Evolutionary conservation across 2,329 filamentous ascomycete species (phyloP).

Genomic region (Mycosphaerella sp.): DNA sequence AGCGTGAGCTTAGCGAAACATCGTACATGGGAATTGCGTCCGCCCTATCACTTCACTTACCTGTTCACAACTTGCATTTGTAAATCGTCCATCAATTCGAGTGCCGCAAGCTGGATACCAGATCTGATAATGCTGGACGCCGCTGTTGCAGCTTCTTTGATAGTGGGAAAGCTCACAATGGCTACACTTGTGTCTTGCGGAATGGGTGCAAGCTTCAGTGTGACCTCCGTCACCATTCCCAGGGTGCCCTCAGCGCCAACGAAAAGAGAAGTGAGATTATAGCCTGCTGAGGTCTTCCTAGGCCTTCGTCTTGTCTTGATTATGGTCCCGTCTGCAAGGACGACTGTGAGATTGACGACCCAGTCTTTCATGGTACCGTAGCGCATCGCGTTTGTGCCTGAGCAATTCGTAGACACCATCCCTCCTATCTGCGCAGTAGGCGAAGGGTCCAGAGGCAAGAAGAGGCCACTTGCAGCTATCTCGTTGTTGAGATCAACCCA

Average conservation of each 20-base stretch:
- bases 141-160: conserved; percentile 67
- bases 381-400: conserved; percentile 63
- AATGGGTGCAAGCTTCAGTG: conserved; percentile 70
- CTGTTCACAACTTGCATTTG: conserved; percentile 73
- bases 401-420: conserved; percentile 71
- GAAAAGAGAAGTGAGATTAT: conserved; percentile 75
- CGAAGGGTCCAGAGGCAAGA: conserved; percentile 86
- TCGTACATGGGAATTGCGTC: too few species aligned
- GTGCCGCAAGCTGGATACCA: conserved; percentile 65
- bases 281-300: conserved; percentile 71
- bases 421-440: conserved; percentile 69
- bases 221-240: conserved; percentile 75
- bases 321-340: conserved; percentile 69
- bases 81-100: conserved; percentile 85
- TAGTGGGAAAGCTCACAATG: conserved; percentile 71
- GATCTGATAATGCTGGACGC: conserved; percentile 70
- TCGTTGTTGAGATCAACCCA: conserved; percentile 84
- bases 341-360: conserved; percentile 77
- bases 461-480: conserved; percentile 67
- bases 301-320: conserved; percentile 75
- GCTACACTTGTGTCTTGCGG: conserved; percentile 72
- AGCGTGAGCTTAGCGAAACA: too few species aligned
- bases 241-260: conserved; percentile 77
- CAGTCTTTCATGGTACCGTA: conserved; percentile 87
- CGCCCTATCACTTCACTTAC: too few species aligned